Percentiles rank a stretch among this genome's conserved stretches.
These are phyloP conservation scores for Sanghuangporus weigelae DNA, from an alignment of 1,284 basidiomycete species.

Conservation along the genomic window DNA sequence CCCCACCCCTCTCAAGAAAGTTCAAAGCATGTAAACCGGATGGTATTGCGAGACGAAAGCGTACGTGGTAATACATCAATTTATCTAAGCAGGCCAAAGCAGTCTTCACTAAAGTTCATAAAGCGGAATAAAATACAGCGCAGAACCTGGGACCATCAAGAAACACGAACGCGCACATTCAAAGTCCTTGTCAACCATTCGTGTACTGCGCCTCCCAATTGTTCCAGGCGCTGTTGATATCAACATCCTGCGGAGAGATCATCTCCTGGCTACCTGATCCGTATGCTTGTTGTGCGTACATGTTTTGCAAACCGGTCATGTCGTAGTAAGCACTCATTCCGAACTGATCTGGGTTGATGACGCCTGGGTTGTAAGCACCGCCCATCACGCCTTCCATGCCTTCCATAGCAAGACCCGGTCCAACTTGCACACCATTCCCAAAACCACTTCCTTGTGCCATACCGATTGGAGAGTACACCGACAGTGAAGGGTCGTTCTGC, in stretches of 20 bases:
- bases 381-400: constrained; percentile 4
- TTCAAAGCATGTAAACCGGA: background rate
- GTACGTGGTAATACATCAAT: background rate
- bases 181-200: background rate
- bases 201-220: constrained; percentile 13
- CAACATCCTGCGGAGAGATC: constrained; percentile 9
- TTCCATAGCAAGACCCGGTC: background rate
- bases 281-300: constrained; percentile 5
- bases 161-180: background rate
- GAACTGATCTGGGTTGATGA: background rate
- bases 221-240: constrained; percentile 10
- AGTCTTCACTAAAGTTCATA: background rate
- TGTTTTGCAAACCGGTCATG: constrained; percentile 8
- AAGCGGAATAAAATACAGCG: background rate
- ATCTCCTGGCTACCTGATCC: constrained; percentile 3
- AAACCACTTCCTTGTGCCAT: constrained; percentile 7
- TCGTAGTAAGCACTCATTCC: background rate
- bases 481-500: constrained; percentile 9
- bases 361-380: background rate
- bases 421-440: constrained; percentile 1
- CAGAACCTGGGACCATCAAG: background rate
- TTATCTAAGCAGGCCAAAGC: background rate
- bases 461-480: constrained; percentile 17
- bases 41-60: background rate
- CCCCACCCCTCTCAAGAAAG: too few relatives aligned